phyloP scores from a whole-genome alignment of 257 asterid species.

The Petunia secreta region DNA sequence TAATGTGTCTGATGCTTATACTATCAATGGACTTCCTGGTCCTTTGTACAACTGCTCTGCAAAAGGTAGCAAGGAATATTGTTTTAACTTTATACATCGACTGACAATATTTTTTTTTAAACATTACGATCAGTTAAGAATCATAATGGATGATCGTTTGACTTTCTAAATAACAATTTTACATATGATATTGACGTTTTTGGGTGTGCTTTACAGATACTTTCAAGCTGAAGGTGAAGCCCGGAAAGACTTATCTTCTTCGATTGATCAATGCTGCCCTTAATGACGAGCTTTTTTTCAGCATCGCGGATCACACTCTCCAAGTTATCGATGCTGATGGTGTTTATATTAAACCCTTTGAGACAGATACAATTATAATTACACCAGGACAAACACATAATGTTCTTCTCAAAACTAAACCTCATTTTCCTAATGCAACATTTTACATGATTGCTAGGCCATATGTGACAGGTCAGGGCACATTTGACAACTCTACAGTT shows the following conservation, averaged over 20 bases:
- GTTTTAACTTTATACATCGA: no score
- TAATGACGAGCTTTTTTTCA: slow-evolving; percentile 61
- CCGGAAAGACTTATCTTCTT: slow-evolving; percentile 66
- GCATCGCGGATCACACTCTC: slow-evolving; percentile 60
- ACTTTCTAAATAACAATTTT: no score
- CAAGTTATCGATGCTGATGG: slow-evolving; percentile 56
- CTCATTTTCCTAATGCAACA: slow-evolving; percentile 43
- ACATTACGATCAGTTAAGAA: not conserved
- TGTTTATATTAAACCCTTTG: slow-evolving; percentile 54
- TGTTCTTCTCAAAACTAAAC: slow-evolving; percentile 50
- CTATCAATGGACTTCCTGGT: slow-evolving; percentile 68
- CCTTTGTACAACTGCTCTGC: slow-evolving; percentile 61
- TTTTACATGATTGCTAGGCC: slow-evolving; percentile 61
- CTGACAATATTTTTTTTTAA: not conserved
- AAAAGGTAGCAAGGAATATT: slow-evolving; percentile 44
- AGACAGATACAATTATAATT: slow-evolving; percentile 46
- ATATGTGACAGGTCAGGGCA: slow-evolving; percentile 56
- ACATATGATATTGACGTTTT: not conserved
- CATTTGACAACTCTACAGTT: slow-evolving; percentile 60
- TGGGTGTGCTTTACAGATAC: slow-evolving; percentile 39
- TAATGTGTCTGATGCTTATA: slow-evolving; percentile 65
- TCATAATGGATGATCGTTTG: not conserved
- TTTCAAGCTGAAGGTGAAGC: slow-evolving; percentile 53
- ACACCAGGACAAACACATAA: slow-evolving; percentile 68
- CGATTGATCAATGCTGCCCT: slow-evolving; percentile 70